Base-by-base conservation (phyloP, 2,329 filamentous ascomycete species). In the Beauveria varroae region DNA sequence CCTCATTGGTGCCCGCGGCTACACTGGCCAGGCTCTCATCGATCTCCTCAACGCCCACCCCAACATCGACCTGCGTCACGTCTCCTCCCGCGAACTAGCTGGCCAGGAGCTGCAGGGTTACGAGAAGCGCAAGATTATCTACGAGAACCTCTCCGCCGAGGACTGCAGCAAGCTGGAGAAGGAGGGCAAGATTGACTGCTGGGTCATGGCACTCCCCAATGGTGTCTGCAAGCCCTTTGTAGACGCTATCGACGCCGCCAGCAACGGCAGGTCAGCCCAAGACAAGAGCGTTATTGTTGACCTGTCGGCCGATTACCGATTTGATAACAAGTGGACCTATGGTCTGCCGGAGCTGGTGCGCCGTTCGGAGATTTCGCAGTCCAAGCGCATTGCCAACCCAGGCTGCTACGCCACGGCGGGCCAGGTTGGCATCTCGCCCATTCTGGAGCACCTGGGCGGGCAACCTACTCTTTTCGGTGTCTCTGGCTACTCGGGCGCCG, bases 171-270 rank as follows among this genome's bases (percentile, higher is more conserved):
- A 86, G 62, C 91, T 98, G 84, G 90, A 95, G 64, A 87, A 90
- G 72, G 86, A 88, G 37, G 89, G 90, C 57, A 86, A 93, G 69
- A 87, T 98, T 56, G 93, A 98, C 78, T 95, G 90, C 77, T 98
- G 93, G 93, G 90, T 98, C 50, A 95, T 98, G 90, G 95, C 95
- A 37, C 85, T 98, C 30, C 95, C 93, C 49, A 99, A 98, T 70
- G 91, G 91, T 64, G 91, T 97, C 55, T 97, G 91, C 84, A 90
- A 92, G 78, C 93, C 95, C 0, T 99, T 89, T 67, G 89, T 98
- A 8, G 91, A 98, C 65, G 93, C 93, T 9, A 85, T 98, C 59
- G 85, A 93, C 44, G 57, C 57, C 22, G 57, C 59, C 16, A 50
- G 51, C 34, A 50, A 20, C 43, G 50, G 49, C 43, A 41, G 46